phyloP scores from a whole-genome alignment of 371 early-diverging fungal species.

The Mitosporidium daphniae region DNA sequence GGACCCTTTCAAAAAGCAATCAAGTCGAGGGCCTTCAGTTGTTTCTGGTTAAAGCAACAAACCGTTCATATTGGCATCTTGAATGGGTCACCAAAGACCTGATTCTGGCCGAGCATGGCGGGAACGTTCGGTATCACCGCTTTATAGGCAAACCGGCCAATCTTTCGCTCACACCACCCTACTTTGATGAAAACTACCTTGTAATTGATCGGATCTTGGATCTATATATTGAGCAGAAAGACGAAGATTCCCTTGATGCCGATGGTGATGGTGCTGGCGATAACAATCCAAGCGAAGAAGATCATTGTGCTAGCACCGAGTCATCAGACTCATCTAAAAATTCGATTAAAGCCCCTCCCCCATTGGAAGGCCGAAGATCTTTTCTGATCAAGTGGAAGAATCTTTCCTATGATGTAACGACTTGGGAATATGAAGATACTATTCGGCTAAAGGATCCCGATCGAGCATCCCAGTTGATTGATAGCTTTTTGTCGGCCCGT shows the following conservation, averaged over 20 bases:
- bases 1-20: too few species aligned
- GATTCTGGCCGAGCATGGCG: conserved; percentile 22
- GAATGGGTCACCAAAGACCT: conserved; percentile 30
- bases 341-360: too few species aligned
- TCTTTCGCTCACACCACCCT: conserved; percentile 14
- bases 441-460: conserved; percentile 12
- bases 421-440: conserved; percentile 41
- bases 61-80: conserved; percentile 20
- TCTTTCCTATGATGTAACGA: conserved; percentile 39
- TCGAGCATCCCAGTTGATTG: conserved; percentile 8
- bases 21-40: too few species aligned
- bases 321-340: conserved; percentile 17
- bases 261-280: too few species aligned
- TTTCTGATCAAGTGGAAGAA: conserved; percentile 64
- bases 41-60: conserved; percentile 6
- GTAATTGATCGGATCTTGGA: not conserved
- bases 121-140: conserved; percentile 31
- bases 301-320: too few species aligned
- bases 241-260: too few species aligned
- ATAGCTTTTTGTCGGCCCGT: too few species aligned
- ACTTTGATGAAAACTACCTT: not conserved
- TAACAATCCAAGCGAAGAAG: too few species aligned
- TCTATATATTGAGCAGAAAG: too few species aligned
- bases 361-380: conserved; percentile 8
- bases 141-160: conserved; percentile 24